Evolutionary conservation across 257 asterid species (phyloP).

Genomic region (Agastache rugosa): DNA sequence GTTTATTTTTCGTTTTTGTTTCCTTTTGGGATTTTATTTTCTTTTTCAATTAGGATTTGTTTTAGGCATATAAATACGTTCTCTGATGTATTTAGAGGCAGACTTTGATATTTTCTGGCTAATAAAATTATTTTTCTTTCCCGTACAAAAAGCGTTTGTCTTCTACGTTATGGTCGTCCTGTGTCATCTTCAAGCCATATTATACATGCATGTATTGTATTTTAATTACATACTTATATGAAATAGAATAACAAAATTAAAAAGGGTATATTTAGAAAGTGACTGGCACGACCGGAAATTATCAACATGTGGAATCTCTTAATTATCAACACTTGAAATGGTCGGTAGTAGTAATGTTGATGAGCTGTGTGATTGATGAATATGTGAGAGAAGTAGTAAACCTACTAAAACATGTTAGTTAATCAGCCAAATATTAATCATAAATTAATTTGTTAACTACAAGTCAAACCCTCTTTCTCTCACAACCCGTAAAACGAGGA

Average conservation of each 20-base stretch:
- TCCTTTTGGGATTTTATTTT: no score
- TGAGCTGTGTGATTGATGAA: constrained; percentile 28
- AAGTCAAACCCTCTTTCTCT: constrained; percentile 32
- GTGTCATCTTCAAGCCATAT: background rate
- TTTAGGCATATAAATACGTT: no score
- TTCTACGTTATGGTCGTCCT: no score
- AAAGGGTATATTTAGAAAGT: background rate
- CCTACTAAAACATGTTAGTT: constrained; percentile 19
- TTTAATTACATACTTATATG: background rate
- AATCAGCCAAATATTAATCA: constrained; percentile 23
- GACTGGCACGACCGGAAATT: constrained; percentile 32
- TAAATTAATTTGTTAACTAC: constrained; percentile 13
- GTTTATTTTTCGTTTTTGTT: no score
- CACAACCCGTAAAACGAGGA: constrained; percentile 34
- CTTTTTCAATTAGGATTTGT: no score
- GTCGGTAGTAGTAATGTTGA: constrained; percentile 34
- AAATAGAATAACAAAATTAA: background rate
- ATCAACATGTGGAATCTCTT: constrained; percentile 36
- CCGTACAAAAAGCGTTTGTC: no score
- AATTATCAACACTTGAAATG: constrained; percentile 13
- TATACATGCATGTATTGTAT: background rate
- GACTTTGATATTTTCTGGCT: no score
- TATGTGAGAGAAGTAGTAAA: no score
- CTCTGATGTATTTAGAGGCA: no score
- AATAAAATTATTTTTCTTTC: no score